phyloP scores from a whole-genome alignment of 495 filamentous ascomycete species.

The Niebla homalea region DNA sequence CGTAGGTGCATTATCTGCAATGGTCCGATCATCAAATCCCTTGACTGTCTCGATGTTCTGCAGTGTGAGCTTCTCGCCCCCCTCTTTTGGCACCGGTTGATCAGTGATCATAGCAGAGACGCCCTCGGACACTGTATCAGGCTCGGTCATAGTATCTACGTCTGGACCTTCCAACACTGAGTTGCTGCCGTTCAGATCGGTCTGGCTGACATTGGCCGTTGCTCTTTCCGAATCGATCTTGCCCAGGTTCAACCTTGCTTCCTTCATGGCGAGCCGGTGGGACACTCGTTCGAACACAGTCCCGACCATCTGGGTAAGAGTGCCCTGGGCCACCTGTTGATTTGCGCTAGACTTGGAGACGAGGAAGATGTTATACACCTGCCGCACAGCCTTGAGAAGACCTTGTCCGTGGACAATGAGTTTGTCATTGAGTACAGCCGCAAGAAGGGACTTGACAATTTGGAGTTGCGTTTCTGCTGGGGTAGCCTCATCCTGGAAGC shows the following conservation, averaged over 20 bases:
- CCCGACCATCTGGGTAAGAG: conserved; percentile 95
- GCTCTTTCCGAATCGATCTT: conserved; percentile 26
- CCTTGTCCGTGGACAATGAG: conserved; percentile 96
- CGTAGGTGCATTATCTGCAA: conserved; percentile 82
- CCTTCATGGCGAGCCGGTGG: conserved; percentile 73
- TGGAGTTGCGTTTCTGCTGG: conserved; percentile 84
- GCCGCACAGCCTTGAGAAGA: conserved; percentile 91
- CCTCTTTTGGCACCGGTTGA: conserved; percentile 45
- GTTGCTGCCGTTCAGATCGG: conserved; percentile 11
- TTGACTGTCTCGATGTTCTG: conserved; percentile 92
- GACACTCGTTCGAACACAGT: conserved; percentile 95
- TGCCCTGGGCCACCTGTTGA: conserved; percentile 92
- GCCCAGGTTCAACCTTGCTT: conserved; percentile 39
- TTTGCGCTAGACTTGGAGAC: conserved; percentile 82
- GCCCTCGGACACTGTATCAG: conserved; percentile 34
- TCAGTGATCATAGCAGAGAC: conserved; percentile 36
- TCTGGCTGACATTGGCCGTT: conserved; percentile 17
- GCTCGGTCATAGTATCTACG: conserved; percentile 25
- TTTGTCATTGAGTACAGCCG: conserved; percentile 94
- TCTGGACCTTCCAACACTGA: conserved; percentile 23
- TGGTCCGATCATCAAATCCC: conserved; percentile 78
- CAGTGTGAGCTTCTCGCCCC: conserved; percentile 70
- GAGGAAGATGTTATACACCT: conserved; percentile 97
- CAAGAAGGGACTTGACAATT: conserved; percentile 91
- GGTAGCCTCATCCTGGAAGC: conserved; percentile 92